Base-by-base conservation (phyloP, 805 yeast species). In the Schizosaccharomyces pombe region DNA sequence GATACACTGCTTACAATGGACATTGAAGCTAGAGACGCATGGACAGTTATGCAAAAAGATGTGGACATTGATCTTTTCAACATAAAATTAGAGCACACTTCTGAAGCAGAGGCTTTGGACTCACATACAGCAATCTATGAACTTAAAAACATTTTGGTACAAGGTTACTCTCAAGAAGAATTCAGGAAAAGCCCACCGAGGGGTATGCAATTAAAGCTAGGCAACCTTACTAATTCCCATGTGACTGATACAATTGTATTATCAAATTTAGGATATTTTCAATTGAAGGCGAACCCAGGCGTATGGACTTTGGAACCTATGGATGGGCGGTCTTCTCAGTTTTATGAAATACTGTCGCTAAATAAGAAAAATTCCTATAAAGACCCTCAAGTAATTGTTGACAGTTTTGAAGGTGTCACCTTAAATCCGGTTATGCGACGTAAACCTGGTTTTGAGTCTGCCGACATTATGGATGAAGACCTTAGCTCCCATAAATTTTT, bases 181-280 rank as follows among this genome's bases (percentile, higher is more conserved):
- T 55, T 65, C 1, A 58, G 58, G 14, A 68, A 65, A 0, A 65
- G 65, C 0, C 68, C 74, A 0, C 79, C 83, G 0, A 67, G 74
- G 0, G 83, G 82, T 1, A 60, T 80, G 14, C 68, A 72, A 2
- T 61, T 85, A 2, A 70, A 71, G 22, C 62, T 79, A 1, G 33
- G 22, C 8, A 32, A 24, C 5, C 2, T 5, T 2, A 5, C n/a
- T 6, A 30, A 39, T 4, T 14, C 9, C 6, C 28, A 37, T 19
- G 47, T 58, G n/a, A 57, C 73, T 0, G 85, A 79, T 58, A 80
- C 95, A 0, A 69, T 67, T 39, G 78, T 86, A 1, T 82, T 89
- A 91, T 74, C 79, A 1, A 80, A 82, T 40, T 70, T 80, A 58
- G 96, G 96, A 0, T 89, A 89, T 64, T 75, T 82, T 55, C 96